Conservation (phyloP, 2,329 filamentous ascomycete genomes). For the Aspergillus versicolor region DNA sequence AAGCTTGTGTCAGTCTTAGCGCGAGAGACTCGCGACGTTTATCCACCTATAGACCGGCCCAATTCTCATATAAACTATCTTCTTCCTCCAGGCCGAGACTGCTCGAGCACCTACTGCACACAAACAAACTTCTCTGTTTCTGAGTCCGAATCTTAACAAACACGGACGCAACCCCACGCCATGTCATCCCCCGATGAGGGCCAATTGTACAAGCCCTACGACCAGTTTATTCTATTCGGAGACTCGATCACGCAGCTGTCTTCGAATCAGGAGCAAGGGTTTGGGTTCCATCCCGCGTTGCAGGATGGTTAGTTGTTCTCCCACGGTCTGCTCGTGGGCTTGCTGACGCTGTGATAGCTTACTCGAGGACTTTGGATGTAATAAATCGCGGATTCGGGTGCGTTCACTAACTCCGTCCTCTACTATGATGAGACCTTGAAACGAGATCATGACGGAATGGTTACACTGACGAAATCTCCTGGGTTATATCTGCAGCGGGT, state of each 20-base stretch:
- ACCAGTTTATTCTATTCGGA: constrained; percentile 80
- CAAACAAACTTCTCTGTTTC: too few relatives aligned
- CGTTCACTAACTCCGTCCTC: constrained; percentile 6
- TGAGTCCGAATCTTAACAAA: too few relatives aligned
- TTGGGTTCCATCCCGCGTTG: constrained; percentile 71
- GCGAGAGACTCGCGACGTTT: not conserved
- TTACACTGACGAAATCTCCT: not conserved
- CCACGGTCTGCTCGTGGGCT: constrained; percentile 1
- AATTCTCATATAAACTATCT: not conserved
- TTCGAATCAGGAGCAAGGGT: constrained; percentile 62
- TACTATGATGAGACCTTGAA: not conserved
- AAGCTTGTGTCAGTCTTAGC: not conserved
- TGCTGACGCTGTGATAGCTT: constrained; percentile 52
- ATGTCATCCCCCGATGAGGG: constrained; percentile 7
- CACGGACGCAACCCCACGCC: not conserved
- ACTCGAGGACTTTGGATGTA: constrained; percentile 76
- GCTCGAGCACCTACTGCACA: too few relatives aligned
- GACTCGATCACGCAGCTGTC: constrained; percentile 81
- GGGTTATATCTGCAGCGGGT: constrained; percentile 56
- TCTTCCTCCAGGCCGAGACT: not conserved
- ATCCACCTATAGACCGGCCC: constrained; percentile 3
- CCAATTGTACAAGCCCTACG: constrained; percentile 50
- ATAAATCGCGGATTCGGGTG: constrained; percentile 80
- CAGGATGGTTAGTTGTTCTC: constrained; percentile 59
- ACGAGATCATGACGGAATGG: not conserved